Evolutionary conservation across 2,329 filamentous ascomycete genomes (phyloP).

Genomic region (Phialophora expanda): DNA sequence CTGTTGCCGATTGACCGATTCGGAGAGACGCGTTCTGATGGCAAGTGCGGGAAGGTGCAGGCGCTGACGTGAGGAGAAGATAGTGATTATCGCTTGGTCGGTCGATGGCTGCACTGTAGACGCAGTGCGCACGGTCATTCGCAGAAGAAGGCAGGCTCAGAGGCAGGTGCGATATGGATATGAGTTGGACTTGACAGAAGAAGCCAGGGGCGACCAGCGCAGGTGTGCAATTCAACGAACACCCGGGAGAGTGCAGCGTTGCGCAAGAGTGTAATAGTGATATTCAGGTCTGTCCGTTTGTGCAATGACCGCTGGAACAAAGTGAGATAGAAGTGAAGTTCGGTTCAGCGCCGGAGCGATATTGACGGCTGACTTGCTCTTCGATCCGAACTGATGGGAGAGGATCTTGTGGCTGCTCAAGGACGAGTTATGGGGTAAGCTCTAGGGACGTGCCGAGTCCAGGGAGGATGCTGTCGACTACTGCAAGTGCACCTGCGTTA

Average conservation of each 20-base stretch:
- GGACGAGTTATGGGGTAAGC: constrained; percentile 13
- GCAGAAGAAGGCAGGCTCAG: constrained; percentile 2
- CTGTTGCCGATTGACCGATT: constrained; percentile 17
- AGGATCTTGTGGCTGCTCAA: neutral
- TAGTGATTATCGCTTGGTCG: constrained; percentile 1
- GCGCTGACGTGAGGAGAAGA: constrained; percentile 27
- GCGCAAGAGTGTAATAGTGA: neutral
- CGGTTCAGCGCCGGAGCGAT: neutral
- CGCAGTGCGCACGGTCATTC: constrained; percentile 21
- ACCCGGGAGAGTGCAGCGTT: neutral
- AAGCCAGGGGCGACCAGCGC: constrained; percentile 32
- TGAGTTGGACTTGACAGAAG: constrained; percentile 7
- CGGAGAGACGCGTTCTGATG: constrained; percentile 8
- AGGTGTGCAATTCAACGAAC: constrained; percentile 10
- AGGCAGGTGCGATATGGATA: neutral
- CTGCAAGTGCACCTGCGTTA: constrained; percentile 24
- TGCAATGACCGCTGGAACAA: neutral
- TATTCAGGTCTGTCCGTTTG: neutral
- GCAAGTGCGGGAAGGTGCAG: constrained; percentile 13
- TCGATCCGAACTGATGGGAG: neutral
- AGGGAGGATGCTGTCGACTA: constrained; percentile 13
- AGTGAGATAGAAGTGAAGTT: constrained; percentile 3
- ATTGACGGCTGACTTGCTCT: neutral
- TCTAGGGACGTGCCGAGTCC: constrained; percentile 11
- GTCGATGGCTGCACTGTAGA: constrained; percentile 1